Conservation (phyloP, 2,329 filamentous ascomycete genomes). For the Epichloe gansuensis region DNA sequence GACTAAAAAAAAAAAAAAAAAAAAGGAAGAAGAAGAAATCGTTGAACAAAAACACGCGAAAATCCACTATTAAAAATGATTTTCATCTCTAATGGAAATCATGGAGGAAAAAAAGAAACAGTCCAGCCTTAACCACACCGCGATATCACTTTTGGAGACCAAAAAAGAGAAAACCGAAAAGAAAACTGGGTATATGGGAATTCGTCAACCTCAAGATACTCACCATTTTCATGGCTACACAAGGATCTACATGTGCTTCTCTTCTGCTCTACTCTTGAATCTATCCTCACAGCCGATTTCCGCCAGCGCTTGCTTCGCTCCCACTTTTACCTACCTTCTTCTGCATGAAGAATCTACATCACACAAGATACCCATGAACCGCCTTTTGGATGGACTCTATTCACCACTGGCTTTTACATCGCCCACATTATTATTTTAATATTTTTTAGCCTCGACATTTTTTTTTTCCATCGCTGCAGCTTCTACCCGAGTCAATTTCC, state of each 20-base stretch:
- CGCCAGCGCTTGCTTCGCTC: not conserved
- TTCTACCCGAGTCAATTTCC: not conserved
- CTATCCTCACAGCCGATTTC: not conserved
- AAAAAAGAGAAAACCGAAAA: not conserved
- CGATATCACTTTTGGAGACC: not conserved
- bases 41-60: slow-evolving; percentile 1
- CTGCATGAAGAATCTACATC: slow-evolving; percentile 8
- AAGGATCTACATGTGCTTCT: slow-evolving; percentile 1
- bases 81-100: not conserved
- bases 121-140: not conserved
- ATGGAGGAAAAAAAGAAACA: slow-evolving; percentile 7
- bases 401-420: not conserved
- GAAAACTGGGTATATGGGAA: not conserved
- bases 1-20: not conserved
- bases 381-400: not conserved
- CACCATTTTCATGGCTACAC: not conserved
- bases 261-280: not conserved
- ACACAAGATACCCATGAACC: slow-evolving; percentile 13
- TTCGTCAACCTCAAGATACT: slow-evolving; percentile 9
- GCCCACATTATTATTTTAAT: not conserved
- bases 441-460: not conserved
- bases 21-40: not conserved
- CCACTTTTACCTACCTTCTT: not conserved
- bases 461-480: not conserved
- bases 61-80: slow-evolving; percentile 4